Base-by-base conservation (phyloP, 164 flowering plant species). In the Macadamia integrifolia region DNA sequence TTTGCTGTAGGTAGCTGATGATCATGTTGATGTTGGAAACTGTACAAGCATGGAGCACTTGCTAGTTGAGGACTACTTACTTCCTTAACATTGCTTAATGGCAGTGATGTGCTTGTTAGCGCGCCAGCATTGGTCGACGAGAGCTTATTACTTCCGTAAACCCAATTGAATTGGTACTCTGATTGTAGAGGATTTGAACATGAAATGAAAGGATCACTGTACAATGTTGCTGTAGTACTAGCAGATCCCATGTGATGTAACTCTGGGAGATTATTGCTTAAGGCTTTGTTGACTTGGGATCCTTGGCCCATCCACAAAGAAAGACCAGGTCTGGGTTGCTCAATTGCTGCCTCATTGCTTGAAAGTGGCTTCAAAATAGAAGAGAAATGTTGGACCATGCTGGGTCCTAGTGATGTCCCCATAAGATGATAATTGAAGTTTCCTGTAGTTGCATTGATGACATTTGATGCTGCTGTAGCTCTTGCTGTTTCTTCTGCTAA, bases 401-500 rank as follows among this genome's bases (percentile, higher is more conserved):
- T 53, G 57, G 57, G 18, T 53, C 57, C 18, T 53, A 53, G 57
- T 17, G 57, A 53, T 28, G 70, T 56, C n/a, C 85, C 88, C 71
- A 85, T 65, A 43, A 84, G 75, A 28, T 81, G 86, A 66, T 88
- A 80, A 66, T 72, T 80, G 44, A 78, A 58, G 35, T 67, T 74
- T n/a, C 61, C 67, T 9, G 52, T 23, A 7, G 43, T 61, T 49
- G 76, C 44, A 57, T 64, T 73, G 77, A 60, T 77, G 35, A 84
- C 62, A 69, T 69, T 82, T 1, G 85, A 66, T 58, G 88, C 87
- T 63, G 90, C 89, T 13, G 80, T 80, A 15, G 90, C 75, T 72
- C 92, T 81, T 0, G 96, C 93, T n/a, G 92, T 88, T 76, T 92
- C 98, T 72, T 88, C 93, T 13, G 98, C 96, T 66, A 92, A 72